phyloP scores from a whole-genome alignment of 208 protist species.

The Crithidia expoeki region DNA sequence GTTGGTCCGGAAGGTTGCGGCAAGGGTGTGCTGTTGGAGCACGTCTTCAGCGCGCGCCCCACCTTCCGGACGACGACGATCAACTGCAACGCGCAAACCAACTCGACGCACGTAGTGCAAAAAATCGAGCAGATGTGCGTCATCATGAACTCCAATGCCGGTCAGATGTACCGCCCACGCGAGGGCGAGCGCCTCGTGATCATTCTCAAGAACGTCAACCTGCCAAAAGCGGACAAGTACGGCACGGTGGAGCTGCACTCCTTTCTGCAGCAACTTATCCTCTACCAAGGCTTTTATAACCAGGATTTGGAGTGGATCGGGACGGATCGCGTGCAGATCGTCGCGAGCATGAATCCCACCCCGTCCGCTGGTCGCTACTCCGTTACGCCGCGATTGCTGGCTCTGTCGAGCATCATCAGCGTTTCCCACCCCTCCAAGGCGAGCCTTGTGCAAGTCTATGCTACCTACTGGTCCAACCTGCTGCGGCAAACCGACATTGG shows the following conservation, averaged over 20 bases:
- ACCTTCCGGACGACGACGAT: slow-evolving; percentile 80
- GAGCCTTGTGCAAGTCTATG: slow-evolving; percentile 93
- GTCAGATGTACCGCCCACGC: slow-evolving; percentile 94
- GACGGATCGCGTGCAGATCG: slow-evolving; percentile 94
- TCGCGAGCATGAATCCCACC: slow-evolving; percentile 94
- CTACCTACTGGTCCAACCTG: slow-evolving; percentile 85
- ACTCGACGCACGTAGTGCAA: slow-evolving; percentile 92
- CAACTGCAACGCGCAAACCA: slow-evolving; percentile 97
- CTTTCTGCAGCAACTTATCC: slow-evolving; percentile 97
- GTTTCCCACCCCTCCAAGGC: slow-evolving; percentile 92
- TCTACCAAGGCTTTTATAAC: slow-evolving; percentile 97
- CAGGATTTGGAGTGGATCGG: slow-evolving; percentile 96
- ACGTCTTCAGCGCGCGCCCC: slow-evolving; percentile 66
- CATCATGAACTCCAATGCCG: slow-evolving; percentile 81
- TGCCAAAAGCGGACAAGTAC: slow-evolving; percentile 98
- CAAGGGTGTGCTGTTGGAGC: slow-evolving; percentile 91
- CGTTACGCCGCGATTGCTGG: slow-evolving; percentile 94
- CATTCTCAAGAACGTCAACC: slow-evolving; percentile 97
- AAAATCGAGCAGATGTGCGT: slow-evolving; percentile 95
- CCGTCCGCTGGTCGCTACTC: slow-evolving; percentile 92
- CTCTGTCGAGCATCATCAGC: slow-evolving; percentile 91
- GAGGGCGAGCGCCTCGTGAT: slow-evolving; percentile 94
- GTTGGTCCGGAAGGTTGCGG: slow-evolving; percentile 97
- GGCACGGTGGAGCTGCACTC: slow-evolving; percentile 97
- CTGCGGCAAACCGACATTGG: slow-evolving; percentile 60